A percentile compares a stretch with the other conserved stretches of the same genome.
These are phyloP conservation scores for Ceratocystis albifundus DNA, from an alignment of 2,329 filamentous ascomycete species.

Conservation along the genomic window DNA sequence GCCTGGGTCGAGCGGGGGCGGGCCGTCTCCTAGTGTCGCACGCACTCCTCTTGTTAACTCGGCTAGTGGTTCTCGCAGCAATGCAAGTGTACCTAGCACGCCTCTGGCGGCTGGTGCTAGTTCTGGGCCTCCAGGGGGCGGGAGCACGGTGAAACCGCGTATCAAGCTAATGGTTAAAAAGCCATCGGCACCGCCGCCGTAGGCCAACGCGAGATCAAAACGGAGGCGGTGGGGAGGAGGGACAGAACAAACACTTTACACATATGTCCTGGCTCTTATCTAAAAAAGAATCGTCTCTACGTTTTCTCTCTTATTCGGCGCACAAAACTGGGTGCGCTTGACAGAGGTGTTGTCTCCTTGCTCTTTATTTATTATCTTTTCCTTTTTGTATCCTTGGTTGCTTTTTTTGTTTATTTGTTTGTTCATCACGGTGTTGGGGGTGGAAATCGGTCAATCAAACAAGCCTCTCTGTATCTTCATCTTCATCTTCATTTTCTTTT, in stretches of 20 bases:
- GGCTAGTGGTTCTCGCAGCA: neutral
- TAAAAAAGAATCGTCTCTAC: too few species aligned
- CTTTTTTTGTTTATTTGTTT: neutral
- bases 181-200: conserved; percentile 12
- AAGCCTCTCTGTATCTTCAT: neutral
- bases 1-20: conserved; percentile 10
- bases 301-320: too few species aligned
- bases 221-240: neutral
- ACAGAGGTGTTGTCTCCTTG: too few species aligned
- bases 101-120: neutral
- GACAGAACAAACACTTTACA: too few species aligned
- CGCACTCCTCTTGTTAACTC: conserved; percentile 9
- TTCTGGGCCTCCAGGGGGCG: neutral
- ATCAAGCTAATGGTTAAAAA: conserved; percentile 23
- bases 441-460: neutral
- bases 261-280: too few species aligned
- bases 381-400: neutral
- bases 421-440: conserved; percentile 8
- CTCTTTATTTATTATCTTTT: neutral
- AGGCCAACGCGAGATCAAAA: neutral
- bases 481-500: neutral
- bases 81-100: neutral
- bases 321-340: too few species aligned
- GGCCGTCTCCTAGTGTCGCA: neutral
- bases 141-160: conserved; percentile 17